These are phyloP conservation scores for Didymella segeticola DNA, from an alignment of 2,329 filamentous ascomycete species.

Conservation along the genomic window DNA sequence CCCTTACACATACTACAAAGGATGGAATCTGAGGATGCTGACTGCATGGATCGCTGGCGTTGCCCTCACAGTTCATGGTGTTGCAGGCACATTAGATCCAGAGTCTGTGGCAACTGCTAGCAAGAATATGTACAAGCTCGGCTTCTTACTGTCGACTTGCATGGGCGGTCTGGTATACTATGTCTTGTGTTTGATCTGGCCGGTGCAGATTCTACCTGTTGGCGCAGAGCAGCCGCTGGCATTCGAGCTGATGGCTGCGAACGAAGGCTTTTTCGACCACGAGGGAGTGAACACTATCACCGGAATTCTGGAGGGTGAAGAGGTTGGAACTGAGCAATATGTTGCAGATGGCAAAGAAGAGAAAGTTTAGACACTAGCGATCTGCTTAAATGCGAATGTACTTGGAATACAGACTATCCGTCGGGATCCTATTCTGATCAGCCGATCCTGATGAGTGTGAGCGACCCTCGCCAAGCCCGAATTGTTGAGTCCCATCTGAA, in stretches of 20 bases:
- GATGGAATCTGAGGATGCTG: conserved; percentile 31
- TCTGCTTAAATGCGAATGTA: too few relatives aligned
- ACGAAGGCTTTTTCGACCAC: conserved; percentile 27
- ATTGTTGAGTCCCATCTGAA: too few relatives aligned
- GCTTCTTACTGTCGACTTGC: conserved; percentile 20
- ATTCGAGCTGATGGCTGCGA: conserved; percentile 24
- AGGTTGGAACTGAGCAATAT: conserved; percentile 18
- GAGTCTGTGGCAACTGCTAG: conserved; percentile 20
- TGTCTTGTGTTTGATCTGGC: conserved; percentile 22
- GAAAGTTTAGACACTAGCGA: conserved; percentile 12
- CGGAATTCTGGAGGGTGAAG: conserved; percentile 22
- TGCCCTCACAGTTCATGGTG: conserved; percentile 28
- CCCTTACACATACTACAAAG: conserved; percentile 28
- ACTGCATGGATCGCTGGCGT: conserved; percentile 26
- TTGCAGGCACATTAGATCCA: conserved; percentile 24
- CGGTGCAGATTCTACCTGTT: conserved; percentile 20
- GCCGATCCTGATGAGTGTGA: too few relatives aligned
- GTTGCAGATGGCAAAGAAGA: conserved; percentile 16
- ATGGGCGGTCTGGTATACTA: conserved; percentile 29
- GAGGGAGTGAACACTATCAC: conserved; percentile 23
- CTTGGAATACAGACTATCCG: too few relatives aligned
- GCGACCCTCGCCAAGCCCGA: too few relatives aligned
- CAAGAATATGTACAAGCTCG: conserved; percentile 31
- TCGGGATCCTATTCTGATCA: too few relatives aligned
- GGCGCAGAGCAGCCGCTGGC: conserved; percentile 13